Base-by-base conservation (phyloP, 2,329 filamentous ascomycete species). In the Coniochaeta hoffmannii region DNA sequence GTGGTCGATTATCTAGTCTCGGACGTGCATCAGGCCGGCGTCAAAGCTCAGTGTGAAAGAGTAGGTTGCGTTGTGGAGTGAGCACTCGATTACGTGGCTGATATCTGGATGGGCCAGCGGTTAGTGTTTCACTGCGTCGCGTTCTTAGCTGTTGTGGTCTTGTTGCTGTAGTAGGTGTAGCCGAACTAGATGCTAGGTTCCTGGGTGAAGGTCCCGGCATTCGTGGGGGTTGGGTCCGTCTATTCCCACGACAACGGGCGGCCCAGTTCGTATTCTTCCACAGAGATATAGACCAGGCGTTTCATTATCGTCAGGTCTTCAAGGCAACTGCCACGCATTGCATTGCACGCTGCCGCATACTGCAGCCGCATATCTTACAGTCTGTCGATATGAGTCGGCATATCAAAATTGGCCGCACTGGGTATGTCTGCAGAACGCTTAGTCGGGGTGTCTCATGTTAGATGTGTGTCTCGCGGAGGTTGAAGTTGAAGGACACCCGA, bases 131-230 rank as follows among this genome's bases (percentile, higher is more conserved):
- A 57, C 12, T 34, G 34, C 12, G 15, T 31, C 19, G 36, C 35
- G n/a, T 55, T 36, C 15, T 55, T 50, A 12, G 38, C 15, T 12
- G 49, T 51, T 19, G 35, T 50, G 6, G 55, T 3, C 2, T 5
- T 50, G 11, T 10, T 5, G 28, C 28, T 50, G 15, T 50, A 19
- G 3, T 7, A 58, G 14, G 41, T 36, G 49, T 55, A 60, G 19
- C 58, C 58, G n/a, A 58, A 22, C 58, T 56, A 60, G 10, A 60
- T 19, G 22, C 50, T 55, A 2, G 58, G 58, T 8, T 58, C 30
- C 12, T 52, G 46, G 2, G 41, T 46, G 19, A 53, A 60, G 5
- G 56, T 53, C 7, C 58, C 58, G 6, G 49, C 31, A 9, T 58
- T 55, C 7, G 28, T 34, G 41, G 24, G 26, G 14, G 17, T 24